phyloP scores from a whole-genome alignment of 331 rosid genomes.

The Erythrophleum ivorense region DNA sequence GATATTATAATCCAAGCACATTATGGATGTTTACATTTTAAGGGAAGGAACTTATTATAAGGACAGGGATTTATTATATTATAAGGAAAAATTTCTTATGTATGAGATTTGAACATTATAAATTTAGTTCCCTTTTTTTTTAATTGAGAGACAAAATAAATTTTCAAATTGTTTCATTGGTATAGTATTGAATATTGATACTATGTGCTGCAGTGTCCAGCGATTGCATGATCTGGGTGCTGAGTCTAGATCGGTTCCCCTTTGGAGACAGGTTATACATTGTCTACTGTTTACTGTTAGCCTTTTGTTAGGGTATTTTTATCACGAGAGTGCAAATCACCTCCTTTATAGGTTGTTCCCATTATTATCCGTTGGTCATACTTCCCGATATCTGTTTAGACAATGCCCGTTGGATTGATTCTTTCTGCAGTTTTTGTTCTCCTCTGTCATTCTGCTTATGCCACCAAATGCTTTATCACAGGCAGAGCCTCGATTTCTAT shows the following conservation, averaged over 20 bases:
- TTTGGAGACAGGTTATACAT: constrained; percentile 89
- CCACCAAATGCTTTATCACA: constrained; percentile 50
- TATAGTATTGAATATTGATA: neutral
- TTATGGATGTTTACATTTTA: neutral
- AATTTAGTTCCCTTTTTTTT: neutral
- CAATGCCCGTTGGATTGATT: constrained; percentile 36
- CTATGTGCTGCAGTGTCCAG: constrained; percentile 66
- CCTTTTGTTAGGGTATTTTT: constrained; percentile 31
- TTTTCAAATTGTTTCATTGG: constrained; percentile 8
- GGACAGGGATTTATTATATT: neutral
- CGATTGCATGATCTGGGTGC: constrained; percentile 76
- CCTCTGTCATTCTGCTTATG: constrained; percentile 39
- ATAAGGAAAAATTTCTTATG: neutral
- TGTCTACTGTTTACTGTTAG: constrained; percentile 18
- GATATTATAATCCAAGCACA: constrained; percentile 4
- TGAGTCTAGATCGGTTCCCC: constrained; percentile 89
- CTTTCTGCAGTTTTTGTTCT: constrained; percentile 37
- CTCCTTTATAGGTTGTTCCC: constrained; percentile 28
- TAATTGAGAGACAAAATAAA: constrained; percentile 23
- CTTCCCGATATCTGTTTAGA: constrained; percentile 31
- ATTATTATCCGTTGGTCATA: neutral
- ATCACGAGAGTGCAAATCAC: neutral
- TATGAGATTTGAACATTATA: neutral
- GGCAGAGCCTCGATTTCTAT: constrained; percentile 97
- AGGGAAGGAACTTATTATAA: neutral